These are phyloP conservation scores for Entonaema liquescens DNA, from an alignment of 495 filamentous ascomycete species.

Conservation along the genomic window DNA sequence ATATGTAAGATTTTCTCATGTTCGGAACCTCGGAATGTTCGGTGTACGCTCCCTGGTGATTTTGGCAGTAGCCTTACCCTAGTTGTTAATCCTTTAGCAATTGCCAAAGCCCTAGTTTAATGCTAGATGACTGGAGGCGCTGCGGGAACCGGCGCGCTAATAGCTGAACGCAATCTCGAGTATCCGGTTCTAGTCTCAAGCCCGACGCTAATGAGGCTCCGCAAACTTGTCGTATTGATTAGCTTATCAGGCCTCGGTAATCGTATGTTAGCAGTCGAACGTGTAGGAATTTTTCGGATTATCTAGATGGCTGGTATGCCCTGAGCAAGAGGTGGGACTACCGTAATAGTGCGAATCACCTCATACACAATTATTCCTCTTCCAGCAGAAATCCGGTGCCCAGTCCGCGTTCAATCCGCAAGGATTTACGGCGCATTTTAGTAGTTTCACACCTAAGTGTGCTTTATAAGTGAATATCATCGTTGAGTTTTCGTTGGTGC, in stretches of 20 bases:
- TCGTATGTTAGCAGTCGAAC: background rate
- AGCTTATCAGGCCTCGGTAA: background rate
- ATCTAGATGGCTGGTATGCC: background rate
- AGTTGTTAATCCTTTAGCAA: background rate
- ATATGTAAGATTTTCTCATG: background rate
- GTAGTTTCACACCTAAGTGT: too few species aligned
- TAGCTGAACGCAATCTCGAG: constrained; percentile 1
- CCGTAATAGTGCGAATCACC: background rate
- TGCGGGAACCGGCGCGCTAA: constrained; percentile 18
- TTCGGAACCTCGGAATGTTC: background rate
- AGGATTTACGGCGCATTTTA: too few species aligned
- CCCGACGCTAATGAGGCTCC: constrained; percentile 3
- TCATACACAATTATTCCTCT: background rate
- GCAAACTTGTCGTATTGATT: background rate
- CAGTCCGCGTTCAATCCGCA: background rate
- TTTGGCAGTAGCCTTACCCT: background rate
- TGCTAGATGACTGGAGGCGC: background rate
- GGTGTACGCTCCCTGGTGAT: background rate
- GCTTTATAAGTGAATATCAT: too few species aligned
- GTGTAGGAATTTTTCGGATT: background rate
- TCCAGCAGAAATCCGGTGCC: background rate
- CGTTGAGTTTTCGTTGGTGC: background rate
- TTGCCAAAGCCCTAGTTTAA: background rate
- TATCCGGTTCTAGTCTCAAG: background rate
- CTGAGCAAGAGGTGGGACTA: background rate